Base-by-base conservation (phyloP, 257 asterid genomes). In the Plectranthus barbatus region DNA sequence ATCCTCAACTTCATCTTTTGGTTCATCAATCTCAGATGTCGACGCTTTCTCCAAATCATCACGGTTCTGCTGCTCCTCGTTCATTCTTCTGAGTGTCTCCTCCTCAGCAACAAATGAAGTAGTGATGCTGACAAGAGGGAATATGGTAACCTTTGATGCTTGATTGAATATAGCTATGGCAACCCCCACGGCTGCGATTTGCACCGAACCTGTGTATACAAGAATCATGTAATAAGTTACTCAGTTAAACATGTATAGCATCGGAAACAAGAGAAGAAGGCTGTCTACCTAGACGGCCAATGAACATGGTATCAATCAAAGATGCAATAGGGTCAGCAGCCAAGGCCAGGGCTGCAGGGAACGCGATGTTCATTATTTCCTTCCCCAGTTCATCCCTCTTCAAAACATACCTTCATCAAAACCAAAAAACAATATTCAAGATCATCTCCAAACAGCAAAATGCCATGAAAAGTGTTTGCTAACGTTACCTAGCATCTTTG, bases 261-360 rank as follows among this genome's bases (percentile, higher is more conserved):
- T 15, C 6, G 44, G 7, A 47, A n/a, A 4, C 18, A 33, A 15
- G 62, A 9, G 1, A 11, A 29, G 1, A 4, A 6, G 7, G 11
- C 71, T 31, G 7, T 31, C 36, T 7, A 87, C 97, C 98, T 76
- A 91, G 73, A 60, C 68, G 98, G 33, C 96, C 98, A 5, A 91
- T 84, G 49, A 91, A 91, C 3, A 82, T 91, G 0, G 96, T 91
- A 65, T 91, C 98, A 4, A 91, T 86, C 45, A 91, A 74, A n/a
- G 98, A 91, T 6, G 98, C 98, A 3, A 91, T 33, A 7, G 98
- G 98, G 69, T 91, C 98, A 20, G 98, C 98, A 37, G 98, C 98
- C 74, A 91, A 64, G 4, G 98, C 98, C 45, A 91, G 54, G 13
- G 98, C 98, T 6, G 96, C 98, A 0, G 98, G 98, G 39, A 88